A percentile compares a stretch with the other conserved stretches of the same genome.
These are phyloP conservation scores for Akebia trifoliata DNA, from an alignment of 164 flowering plant species.

Conservation along the genomic window DNA sequence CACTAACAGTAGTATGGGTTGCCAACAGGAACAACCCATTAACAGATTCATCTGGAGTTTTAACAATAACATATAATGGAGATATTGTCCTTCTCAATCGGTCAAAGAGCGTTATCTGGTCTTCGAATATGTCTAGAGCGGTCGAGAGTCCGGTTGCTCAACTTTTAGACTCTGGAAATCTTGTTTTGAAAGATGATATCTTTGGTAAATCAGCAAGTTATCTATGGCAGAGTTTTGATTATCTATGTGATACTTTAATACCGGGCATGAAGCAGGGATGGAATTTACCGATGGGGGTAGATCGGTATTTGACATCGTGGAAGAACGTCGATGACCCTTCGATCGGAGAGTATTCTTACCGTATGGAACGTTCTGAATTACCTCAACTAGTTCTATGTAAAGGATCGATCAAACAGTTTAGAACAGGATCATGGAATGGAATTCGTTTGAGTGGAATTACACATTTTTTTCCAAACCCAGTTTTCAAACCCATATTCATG, in stretches of 20 bases:
- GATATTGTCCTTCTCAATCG: neutral
- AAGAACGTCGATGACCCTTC: conserved; percentile 30
- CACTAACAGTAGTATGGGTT: conserved; percentile 42
- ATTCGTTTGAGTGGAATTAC: conserved; percentile 21
- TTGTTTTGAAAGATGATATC: conserved; percentile 13
- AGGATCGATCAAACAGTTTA: neutral
- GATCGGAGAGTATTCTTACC: conserved; percentile 13
- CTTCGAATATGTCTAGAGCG: neutral
- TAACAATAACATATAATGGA: neutral
- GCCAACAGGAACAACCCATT: conserved; percentile 57
- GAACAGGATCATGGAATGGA: conserved; percentile 55
- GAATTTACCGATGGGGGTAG: conserved; percentile 6
- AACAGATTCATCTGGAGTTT: conserved; percentile 24
- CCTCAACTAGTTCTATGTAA: conserved; percentile 14
- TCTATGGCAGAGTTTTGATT: conserved; percentile 32
- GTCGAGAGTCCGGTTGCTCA: neutral
- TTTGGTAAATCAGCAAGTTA: neutral
- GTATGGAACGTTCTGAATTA: conserved; percentile 15
- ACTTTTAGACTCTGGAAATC: conserved; percentile 8
- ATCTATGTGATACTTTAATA: conserved; percentile 18
- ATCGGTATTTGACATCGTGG: conserved; percentile 26
- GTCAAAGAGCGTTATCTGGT: neutral
- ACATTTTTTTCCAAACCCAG: conserved; percentile 3
- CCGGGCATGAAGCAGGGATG: conserved; percentile 23
- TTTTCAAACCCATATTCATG: too few relatives aligned